phyloP scores from a whole-genome alignment of 208 protist species.

The Trypanosoma grayi region DNA sequence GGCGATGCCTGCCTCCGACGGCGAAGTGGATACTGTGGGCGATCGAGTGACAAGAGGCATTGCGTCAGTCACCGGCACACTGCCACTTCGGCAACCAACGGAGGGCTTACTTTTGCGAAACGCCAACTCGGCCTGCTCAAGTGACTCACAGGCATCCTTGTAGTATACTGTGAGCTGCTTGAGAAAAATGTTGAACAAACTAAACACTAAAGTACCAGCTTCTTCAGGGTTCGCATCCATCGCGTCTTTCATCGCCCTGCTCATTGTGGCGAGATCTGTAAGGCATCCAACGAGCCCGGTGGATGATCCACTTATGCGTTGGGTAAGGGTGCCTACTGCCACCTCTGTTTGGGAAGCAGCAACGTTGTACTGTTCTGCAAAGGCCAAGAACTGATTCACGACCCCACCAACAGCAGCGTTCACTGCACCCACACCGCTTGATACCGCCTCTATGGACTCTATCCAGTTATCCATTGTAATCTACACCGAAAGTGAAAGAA shows the following conservation, averaged over 20 bases:
- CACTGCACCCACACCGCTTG: constrained; percentile 1
- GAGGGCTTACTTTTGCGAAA: constrained; percentile 2
- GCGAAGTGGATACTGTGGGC: neutral
- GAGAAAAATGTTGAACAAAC: constrained; percentile 62
- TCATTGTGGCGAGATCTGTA: constrained; percentile 55
- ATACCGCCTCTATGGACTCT: constrained; percentile 5
- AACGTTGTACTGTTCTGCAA: neutral
- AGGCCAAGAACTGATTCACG: neutral
- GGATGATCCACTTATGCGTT: constrained; percentile 23
- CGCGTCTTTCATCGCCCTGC: constrained; percentile 60
- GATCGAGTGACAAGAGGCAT: neutral
- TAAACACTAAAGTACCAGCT: constrained; percentile 49
- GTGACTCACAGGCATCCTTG: constrained; percentile 14
- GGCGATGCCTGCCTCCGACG: neutral
- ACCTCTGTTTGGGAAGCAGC: neutral
- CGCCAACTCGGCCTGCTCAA: constrained; percentile 2
- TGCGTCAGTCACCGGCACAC: too few species aligned
- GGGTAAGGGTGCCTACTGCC: constrained; percentile 15
- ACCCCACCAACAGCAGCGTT: neutral
- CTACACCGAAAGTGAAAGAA: neutral
- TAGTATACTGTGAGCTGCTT: constrained; percentile 30
- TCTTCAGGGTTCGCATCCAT: constrained; percentile 48
- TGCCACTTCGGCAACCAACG: neutral
- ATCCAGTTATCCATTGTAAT: constrained; percentile 16
- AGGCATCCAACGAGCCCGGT: constrained; percentile 43